A percentile compares a stretch with the other conserved stretches of the same genome.
phyloP scores from a whole-genome alignment of 495 filamentous ascomycete species.

The Penicillium parvum region DNA sequence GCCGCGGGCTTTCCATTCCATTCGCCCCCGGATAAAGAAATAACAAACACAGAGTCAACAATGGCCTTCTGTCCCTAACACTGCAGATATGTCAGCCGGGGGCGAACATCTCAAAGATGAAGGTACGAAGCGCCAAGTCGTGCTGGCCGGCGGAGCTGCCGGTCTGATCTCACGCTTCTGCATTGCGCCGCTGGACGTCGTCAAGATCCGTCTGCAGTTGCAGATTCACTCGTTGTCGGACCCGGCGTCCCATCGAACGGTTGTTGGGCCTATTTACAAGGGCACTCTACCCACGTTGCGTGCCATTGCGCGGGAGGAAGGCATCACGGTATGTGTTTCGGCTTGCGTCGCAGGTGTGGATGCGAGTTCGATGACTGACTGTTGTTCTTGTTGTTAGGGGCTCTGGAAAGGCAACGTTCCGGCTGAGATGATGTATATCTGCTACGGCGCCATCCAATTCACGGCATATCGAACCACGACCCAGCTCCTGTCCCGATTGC shows the following conservation, averaged over 20 bases:
- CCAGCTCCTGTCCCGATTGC: constrained; percentile 51
- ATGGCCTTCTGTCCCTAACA: constrained; percentile 11
- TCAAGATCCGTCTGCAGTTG: constrained; percentile 94
- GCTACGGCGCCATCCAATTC: constrained; percentile 87
- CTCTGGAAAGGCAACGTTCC: constrained; percentile 98
- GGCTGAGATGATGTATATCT: constrained; percentile 88
- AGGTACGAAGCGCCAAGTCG: constrained; percentile 79
- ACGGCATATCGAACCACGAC: constrained; percentile 75
- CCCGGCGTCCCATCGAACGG: constrained; percentile 48
- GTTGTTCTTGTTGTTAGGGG: constrained; percentile 39
- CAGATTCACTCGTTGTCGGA: constrained; percentile 77
- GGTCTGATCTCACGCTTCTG: constrained; percentile 92
- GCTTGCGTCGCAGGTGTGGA: too few relatives aligned
- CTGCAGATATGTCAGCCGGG: constrained; percentile 66
- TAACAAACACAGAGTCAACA: constrained; percentile 3
- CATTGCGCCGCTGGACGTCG: constrained; percentile 87
- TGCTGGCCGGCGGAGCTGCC: constrained; percentile 78
- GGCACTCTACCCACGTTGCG: constrained; percentile 75
- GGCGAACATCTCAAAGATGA: constrained; percentile 85
- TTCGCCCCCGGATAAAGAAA: constrained; percentile 9
- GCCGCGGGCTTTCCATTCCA: constrained; percentile 10
- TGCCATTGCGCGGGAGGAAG: constrained; percentile 71
- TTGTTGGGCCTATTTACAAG: constrained; percentile 65
- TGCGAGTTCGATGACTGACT: too few relatives aligned
- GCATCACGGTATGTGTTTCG: constrained; percentile 63